phyloP scores from a whole-genome alignment of 257 asterid genomes.

The Echites panduratus region DNA sequence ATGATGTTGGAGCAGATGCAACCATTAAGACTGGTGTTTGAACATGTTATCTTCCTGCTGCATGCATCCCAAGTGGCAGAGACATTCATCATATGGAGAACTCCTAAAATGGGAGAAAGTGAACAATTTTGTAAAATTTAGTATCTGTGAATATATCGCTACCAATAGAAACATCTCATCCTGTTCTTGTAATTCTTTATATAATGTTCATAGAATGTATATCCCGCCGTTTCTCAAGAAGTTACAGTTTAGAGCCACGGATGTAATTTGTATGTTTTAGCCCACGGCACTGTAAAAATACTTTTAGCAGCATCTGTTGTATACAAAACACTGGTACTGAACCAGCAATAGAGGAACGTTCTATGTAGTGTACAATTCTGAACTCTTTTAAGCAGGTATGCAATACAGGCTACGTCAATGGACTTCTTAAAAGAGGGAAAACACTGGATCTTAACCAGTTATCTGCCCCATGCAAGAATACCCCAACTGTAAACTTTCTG shows the following conservation, averaged over 20 bases:
- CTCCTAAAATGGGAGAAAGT: not conserved
- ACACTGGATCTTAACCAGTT: constrained; percentile 20
- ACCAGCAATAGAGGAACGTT: not conserved
- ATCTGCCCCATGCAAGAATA: constrained; percentile 52
- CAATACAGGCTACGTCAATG: not conserved
- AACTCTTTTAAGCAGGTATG: not conserved
- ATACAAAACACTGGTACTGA: not conserved
- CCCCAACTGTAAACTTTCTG: constrained; percentile 35
- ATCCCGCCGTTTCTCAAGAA: not conserved
- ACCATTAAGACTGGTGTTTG: not conserved
- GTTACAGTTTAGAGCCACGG: not conserved
- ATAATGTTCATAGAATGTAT: not conserved
- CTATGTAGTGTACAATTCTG: not conserved
- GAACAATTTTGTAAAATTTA: constrained; percentile 6
- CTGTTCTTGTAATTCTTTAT: constrained; percentile 1
- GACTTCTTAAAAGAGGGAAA: constrained; percentile 19
- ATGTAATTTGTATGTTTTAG: not conserved
- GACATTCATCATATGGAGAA: not conserved
- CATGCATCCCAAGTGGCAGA: not conserved
- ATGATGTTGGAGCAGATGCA: no score
- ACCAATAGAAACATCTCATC: not conserved
- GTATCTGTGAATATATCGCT: constrained; percentile 3
- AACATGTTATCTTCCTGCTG: not conserved
- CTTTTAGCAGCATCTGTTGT: not conserved
- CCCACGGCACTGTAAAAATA: no score